phyloP scores from a whole-genome alignment of 306 rosid genomes.

The Lathyrus tuberosus region DNA sequence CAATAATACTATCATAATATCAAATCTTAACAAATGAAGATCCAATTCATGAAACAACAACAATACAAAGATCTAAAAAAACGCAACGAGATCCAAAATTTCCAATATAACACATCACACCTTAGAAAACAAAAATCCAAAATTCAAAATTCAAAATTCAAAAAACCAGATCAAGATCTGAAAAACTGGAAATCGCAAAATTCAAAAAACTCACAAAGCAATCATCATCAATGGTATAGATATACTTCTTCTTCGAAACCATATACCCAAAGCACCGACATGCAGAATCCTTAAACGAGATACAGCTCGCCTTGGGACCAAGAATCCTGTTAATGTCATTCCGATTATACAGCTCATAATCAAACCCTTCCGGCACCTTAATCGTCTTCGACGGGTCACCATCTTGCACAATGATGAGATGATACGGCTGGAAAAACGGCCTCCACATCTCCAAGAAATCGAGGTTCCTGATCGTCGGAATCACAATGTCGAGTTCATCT shows the following conservation, averaged over 20 bases:
- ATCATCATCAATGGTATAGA: conserved; percentile 91
- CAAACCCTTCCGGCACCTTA: conserved; percentile 80
- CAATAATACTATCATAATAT: background rate
- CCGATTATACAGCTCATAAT: conserved; percentile 83
- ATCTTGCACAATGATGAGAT: conserved; percentile 85
- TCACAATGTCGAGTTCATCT: conserved; percentile 86
- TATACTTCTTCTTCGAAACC: conserved; percentile 95
- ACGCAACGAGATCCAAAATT: background rate
- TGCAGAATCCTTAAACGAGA: conserved; percentile 94
- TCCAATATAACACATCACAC: too few species aligned
- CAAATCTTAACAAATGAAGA: conserved; percentile 15
- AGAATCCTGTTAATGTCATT: conserved; percentile 82
- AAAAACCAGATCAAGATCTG: conserved; percentile 32
- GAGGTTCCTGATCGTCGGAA: conserved; percentile 84
- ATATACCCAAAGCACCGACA: conserved; percentile 93
- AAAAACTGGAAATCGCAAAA: background rate
- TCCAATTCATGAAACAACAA: conserved; percentile 12
- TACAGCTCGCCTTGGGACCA: conserved; percentile 77
- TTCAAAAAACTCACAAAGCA: conserved; percentile 64
- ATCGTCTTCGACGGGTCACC: conserved; percentile 81
- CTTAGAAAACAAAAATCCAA: too few species aligned
- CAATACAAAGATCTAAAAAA: background rate
- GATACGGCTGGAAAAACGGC: conserved; percentile 77
- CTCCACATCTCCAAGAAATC: conserved; percentile 96
- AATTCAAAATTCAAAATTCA: too few species aligned